These are phyloP conservation scores for Nakazawaea ishiwadae DNA, from an alignment of 805 yeast genomes.

Conservation along the genomic window DNA sequence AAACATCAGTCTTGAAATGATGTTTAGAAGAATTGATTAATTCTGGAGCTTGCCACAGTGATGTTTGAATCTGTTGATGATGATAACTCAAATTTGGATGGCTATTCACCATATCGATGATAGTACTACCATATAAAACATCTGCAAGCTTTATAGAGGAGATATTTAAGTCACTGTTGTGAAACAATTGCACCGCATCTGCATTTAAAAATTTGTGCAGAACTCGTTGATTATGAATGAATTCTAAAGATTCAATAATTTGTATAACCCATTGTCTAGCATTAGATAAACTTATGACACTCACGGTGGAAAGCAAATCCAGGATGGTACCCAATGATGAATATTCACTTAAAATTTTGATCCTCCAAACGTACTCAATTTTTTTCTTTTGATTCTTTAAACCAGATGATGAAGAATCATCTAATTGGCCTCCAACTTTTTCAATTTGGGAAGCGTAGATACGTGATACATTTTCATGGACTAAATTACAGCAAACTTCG, in stretches of 20 bases:
- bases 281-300: constrained; percentile 61
- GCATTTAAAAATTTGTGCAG: constrained; percentile 67
- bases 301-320: constrained; percentile 64
- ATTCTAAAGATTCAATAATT: constrained; percentile 78
- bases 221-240: constrained; percentile 79
- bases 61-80: constrained; percentile 20
- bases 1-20: constrained; percentile 82
- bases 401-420: constrained; percentile 25
- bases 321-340: constrained; percentile 52
- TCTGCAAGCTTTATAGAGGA: constrained; percentile 55
- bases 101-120: constrained; percentile 32
- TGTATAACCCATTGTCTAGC: constrained; percentile 90
- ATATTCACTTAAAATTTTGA: constrained; percentile 66
- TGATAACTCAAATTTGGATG: constrained; percentile 23
- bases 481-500: constrained; percentile 50
- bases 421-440: constrained; percentile 31
- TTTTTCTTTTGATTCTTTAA: constrained; percentile 25
- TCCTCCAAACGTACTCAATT: constrained; percentile 51
- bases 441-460: constrained; percentile 75
- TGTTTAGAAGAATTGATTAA: constrained; percentile 40
- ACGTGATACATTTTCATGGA: constrained; percentile 61
- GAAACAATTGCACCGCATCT: constrained; percentile 50
- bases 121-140: constrained; percentile 52
- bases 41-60: constrained; percentile 81
- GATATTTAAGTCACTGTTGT: constrained; percentile 46